A percentile compares a stretch with the other conserved stretches of the same genome.
Evolutionary conservation across 1,284 basidiomycete species (phyloP).

Genomic region (Gomphus bonarii): DNA sequence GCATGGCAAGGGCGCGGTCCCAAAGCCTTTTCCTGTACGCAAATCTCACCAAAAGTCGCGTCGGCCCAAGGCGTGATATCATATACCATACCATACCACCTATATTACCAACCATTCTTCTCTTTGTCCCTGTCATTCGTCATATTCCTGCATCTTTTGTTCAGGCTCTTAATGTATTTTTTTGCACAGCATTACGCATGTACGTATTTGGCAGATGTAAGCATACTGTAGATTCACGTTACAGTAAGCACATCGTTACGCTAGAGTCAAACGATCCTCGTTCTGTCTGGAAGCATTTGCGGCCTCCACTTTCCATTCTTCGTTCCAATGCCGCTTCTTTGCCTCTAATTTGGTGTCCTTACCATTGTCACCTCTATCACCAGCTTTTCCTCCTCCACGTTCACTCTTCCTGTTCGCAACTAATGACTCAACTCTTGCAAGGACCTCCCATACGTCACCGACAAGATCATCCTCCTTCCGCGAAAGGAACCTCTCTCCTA

Average conservation of each 20-base stretch:
- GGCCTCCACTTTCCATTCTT: conserved; percentile 7
- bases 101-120: background rate
- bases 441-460: conserved; percentile 31
- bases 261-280: conserved; percentile 2
- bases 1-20: conserved; percentile 60
- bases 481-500: conserved; percentile 36
- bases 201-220: background rate
- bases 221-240: background rate
- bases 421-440: conserved; percentile 30
- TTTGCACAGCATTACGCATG: background rate
- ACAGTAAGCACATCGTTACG: background rate
- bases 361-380: conserved; percentile 18
- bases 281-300: background rate
- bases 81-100: background rate
- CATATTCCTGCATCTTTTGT: background rate
- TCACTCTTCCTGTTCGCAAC: conserved; percentile 12
- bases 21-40: conserved; percentile 7
- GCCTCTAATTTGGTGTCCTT: background rate
- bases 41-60: conserved; percentile 7
- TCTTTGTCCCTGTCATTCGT: background rate
- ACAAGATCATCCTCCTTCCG: conserved; percentile 22
- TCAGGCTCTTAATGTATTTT: background rate
- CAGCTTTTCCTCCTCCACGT: background rate
- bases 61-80: background rate
- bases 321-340: conserved; percentile 14